Evolutionary conservation across 176 grass and related monocot species (phyloP).

Genomic region (Aegilops speltoides): DNA sequence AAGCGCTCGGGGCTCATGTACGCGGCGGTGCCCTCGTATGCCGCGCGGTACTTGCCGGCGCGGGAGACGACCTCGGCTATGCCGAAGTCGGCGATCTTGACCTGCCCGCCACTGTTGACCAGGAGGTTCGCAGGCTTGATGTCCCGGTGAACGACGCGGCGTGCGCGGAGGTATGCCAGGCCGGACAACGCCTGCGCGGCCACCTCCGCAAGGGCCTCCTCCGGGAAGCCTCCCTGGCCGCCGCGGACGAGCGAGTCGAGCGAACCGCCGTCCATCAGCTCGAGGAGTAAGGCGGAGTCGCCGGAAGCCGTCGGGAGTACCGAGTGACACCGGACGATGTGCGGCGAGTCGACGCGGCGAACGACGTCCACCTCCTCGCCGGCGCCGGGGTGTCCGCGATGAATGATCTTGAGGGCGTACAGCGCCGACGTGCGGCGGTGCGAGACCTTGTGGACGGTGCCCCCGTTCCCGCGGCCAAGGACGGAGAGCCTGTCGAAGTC

Average conservation of each 20-base stretch:
- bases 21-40: conserved; percentile 6
- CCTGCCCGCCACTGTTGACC: conserved; percentile 18
- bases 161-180: neutral
- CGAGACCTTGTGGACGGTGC: conserved; percentile 43
- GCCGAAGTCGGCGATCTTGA: conserved; percentile 50
- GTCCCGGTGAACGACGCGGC: conserved; percentile 41
- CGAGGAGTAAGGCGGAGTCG: conserved; percentile 22
- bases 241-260: conserved; percentile 22
- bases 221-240: neutral
- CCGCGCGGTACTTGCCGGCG: neutral
- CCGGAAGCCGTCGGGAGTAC: conserved; percentile 12
- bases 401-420: conserved; percentile 52
- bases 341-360: neutral
- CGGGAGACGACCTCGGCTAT: conserved; percentile 43
- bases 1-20: conserved; percentile 21
- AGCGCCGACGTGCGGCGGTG: conserved; percentile 45
- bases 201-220: neutral
- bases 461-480: conserved; percentile 50
- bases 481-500: conserved; percentile 24
- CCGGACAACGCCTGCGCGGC: neutral
- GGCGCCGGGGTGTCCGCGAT: neutral
- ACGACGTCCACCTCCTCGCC: neutral
- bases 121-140: conserved; percentile 52
- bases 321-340: neutral
- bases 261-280: conserved; percentile 37